Conservation (phyloP, 352 stramenopile genomes). For the Phytophthora lateralis region DNA sequence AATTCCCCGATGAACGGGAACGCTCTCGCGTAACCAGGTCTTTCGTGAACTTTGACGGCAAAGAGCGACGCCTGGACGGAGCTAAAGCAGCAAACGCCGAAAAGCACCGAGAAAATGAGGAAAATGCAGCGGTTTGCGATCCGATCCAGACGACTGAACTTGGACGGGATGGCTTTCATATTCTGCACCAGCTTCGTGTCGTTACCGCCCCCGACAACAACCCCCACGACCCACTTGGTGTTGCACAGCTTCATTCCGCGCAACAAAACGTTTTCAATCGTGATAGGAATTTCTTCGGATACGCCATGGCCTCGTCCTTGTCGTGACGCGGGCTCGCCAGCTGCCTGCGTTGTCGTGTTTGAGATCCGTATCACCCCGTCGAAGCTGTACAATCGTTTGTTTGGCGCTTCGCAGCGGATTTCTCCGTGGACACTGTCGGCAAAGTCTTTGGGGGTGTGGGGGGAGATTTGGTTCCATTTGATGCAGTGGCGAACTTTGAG, state of each 20-base stretch:
- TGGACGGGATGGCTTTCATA: constrained; percentile 87
- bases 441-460: constrained; percentile 51
- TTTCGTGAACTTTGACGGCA: constrained; percentile 41
- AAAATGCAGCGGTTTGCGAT: constrained; percentile 85
- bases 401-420: constrained; percentile 78
- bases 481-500: constrained; percentile 77
- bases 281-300: constrained; percentile 69
- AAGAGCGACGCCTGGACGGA: constrained; percentile 63
- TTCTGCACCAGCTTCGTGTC: constrained; percentile 88
- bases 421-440: constrained; percentile 54
- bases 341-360: constrained; percentile 27
- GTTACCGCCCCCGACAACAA: constrained; percentile 80
- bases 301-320: constrained; percentile 7
- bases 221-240: constrained; percentile 79
- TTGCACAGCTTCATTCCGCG: constrained; percentile 87
- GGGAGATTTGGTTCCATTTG: constrained; percentile 59
- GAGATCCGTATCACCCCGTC: constrained; percentile 66
- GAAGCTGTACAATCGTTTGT: constrained; percentile 85
- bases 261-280: constrained; percentile 80
- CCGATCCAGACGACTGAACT: constrained; percentile 82
- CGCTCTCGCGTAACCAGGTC: constrained; percentile 14
- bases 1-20: constrained; percentile 46
- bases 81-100: constrained; percentile 70
- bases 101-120: constrained; percentile 83
- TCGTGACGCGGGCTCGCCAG: constrained; percentile 1